Conservation (phyloP, 2,329 filamentous ascomycete genomes). For the Graphiopsis chlorocephala region DNA sequence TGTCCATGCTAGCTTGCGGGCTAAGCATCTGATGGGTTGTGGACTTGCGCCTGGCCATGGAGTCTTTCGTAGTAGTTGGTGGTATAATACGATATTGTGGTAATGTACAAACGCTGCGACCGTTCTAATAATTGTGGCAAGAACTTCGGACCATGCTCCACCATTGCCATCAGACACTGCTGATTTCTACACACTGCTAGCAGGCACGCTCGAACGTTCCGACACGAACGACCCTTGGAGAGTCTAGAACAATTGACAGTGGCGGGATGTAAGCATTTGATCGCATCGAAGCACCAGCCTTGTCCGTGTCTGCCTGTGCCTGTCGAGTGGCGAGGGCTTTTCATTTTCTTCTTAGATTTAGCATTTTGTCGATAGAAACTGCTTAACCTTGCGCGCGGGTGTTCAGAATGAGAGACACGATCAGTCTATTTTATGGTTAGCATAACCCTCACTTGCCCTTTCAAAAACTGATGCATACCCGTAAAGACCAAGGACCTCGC, state of each 20-base stretch:
- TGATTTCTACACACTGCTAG: background rate
- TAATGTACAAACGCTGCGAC: slow-evolving; percentile 8
- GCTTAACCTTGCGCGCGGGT: slow-evolving; percentile 46
- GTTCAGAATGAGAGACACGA: slow-evolving; percentile 90
- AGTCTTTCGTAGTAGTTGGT: background rate
- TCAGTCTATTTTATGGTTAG: slow-evolving; percentile 59
- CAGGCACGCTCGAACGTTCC: background rate
- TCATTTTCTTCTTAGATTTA: background rate
- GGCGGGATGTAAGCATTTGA: background rate
- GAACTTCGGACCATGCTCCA: background rate
- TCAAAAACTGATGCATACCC: slow-evolving; percentile 59
- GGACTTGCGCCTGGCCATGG: background rate
- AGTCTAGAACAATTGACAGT: background rate
- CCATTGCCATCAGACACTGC: background rate
- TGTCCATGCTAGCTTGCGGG: background rate
- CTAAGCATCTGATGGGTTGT: background rate
- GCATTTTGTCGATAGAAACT: background rate
- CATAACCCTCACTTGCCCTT: background rate
- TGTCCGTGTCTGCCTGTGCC: background rate
- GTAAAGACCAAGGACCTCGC: slow-evolving; percentile 93
- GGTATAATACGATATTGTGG: background rate
- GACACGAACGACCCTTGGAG: background rate
- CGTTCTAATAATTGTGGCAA: background rate
- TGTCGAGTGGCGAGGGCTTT: background rate
- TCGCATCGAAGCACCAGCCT: background rate